Evolutionary conservation across 1,139 yeast genomes (phyloP), one percentile per base, ranked within the genome.

Genomic region (Candida sp.): DNA sequence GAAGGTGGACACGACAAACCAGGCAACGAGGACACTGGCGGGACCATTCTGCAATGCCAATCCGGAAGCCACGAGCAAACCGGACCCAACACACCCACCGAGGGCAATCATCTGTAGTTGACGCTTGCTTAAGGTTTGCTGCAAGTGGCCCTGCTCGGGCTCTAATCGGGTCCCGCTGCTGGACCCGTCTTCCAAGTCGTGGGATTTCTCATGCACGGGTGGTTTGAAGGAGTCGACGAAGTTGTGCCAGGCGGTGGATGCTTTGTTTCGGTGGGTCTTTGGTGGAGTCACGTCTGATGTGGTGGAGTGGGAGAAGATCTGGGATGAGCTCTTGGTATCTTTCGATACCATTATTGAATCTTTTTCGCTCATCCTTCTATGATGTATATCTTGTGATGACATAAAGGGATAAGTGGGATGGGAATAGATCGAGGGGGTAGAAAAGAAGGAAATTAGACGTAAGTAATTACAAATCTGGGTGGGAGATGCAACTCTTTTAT

Each of bases 41-140:
- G 80, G 78, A 4, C 79, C 79, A 5, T 78, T 78, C 23, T 60
- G 57, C 44, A 76, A 66, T 7, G 80, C 77, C 26, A 67, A 58
- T 1, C 80, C 79, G 1, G 69, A 63, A 3, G 73, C 77, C 38
- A 72, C 72, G 48, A 72, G 64, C 30, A 72, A 59, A 3, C 77
- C 77, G 17, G 69, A 61, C 3, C 77, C 77, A 12, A 72, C 73
- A 58, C 76, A 72, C 2, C 77, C 75, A n/a, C 75, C 70, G 23
- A 72, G 63, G 38, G 75, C 72, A 41, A 72, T 73, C 74, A 71
- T 69, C 58, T 67, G 72, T 17, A 71, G 54, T 53, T 72, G 76
- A 49, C 75, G 58, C 48, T 71, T 69, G 42, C 68, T 70, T 45
- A 72, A 63, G 12, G 63, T 63, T 50, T 69, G 69, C 45, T 67